Conservation (phyloP, 2,329 filamentous ascomycete genomes). For the Diaporthe vexans region DNA sequence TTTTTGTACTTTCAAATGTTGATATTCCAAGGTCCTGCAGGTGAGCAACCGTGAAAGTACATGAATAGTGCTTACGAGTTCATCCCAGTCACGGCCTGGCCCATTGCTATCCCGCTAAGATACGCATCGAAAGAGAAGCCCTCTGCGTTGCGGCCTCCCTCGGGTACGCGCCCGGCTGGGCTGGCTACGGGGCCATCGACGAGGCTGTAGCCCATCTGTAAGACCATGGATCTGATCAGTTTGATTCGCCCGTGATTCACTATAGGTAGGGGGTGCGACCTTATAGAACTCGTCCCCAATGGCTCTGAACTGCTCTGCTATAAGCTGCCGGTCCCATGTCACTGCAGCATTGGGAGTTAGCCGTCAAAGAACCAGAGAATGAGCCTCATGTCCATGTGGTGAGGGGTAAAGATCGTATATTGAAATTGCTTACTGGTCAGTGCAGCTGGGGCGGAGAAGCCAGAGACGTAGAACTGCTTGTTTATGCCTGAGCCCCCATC, state of each 20-base stretch:
- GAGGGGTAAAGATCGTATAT: no score
- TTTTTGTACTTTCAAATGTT: neutral
- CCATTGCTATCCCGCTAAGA: conserved; percentile 62
- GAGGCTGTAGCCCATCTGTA: conserved; percentile 23
- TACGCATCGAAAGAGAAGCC: conserved; percentile 58
- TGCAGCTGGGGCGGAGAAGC: conserved; percentile 42
- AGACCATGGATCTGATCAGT: no score
- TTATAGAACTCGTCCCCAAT: conserved; percentile 43
- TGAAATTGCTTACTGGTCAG: conserved; percentile 31
- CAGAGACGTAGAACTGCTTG: conserved; percentile 44
- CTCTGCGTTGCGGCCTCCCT: conserved; percentile 19
- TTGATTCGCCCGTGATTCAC: no score
- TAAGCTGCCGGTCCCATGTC: conserved; percentile 44
- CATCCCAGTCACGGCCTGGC: conserved; percentile 74
- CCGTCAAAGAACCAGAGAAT: no score
- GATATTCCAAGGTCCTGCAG: neutral
- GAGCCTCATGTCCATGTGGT: no score
- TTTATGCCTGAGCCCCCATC: conserved; percentile 44
- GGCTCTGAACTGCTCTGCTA: conserved; percentile 41
- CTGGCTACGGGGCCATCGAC: conserved; percentile 21
- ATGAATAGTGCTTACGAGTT: conserved; percentile 59
- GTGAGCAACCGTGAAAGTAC: neutral
- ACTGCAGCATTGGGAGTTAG: neutral
- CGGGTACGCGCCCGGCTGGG: neutral
- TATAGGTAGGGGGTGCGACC: no score